Base-by-base conservation (phyloP, 345 rosid genomes). In the Cardamine resedifolia region DNA sequence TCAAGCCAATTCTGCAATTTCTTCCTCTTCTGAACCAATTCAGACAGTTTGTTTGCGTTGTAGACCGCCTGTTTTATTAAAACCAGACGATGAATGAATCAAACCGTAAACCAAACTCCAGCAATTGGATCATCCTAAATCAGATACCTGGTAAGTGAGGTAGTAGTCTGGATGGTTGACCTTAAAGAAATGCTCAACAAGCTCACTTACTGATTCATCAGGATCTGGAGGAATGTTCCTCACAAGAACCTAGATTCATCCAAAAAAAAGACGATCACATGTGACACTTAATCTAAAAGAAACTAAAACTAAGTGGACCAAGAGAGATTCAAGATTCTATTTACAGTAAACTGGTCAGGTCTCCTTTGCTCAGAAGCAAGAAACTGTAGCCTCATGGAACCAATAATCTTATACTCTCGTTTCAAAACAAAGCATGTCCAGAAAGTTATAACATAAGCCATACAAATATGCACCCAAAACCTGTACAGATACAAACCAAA, bases 221-320 rank as follows among this genome's bases (percentile, higher is more conserved):
- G 92, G 90, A 72, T 94, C 97, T 10, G 91, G 93, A 19, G 98
- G 97, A 61, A 91, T 89, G 70, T 91, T 94, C 76, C 88, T 85
- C 5, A 89, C 91, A 56, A 94, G 81, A 5, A 94, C 98, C 97
- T 94, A 69, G 8, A 75, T 67, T 53, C 66, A 68, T 39, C 66
- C 3, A 66, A 41, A 58, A 66, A 41, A 58, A 24, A 10, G 12
- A 56, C 2, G 23, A 16, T 15, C 1, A 33, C 24, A 18, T 10
- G 3, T 2, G 27, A 43, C 20, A 50, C 1, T 12, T 2, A 14
- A 38, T 21, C 2, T 21, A 0, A 3, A 33, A 2, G 1, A 70
- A 56, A 56, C 10, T 20, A 34, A 34, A 64, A 38, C 36, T 27
- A 1, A 69, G 16, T 18, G 18, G 56, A 48, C 33, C 44, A 58